Conservation (phyloP, 257 asterid species). For the Forsythia viridissima region DNA sequence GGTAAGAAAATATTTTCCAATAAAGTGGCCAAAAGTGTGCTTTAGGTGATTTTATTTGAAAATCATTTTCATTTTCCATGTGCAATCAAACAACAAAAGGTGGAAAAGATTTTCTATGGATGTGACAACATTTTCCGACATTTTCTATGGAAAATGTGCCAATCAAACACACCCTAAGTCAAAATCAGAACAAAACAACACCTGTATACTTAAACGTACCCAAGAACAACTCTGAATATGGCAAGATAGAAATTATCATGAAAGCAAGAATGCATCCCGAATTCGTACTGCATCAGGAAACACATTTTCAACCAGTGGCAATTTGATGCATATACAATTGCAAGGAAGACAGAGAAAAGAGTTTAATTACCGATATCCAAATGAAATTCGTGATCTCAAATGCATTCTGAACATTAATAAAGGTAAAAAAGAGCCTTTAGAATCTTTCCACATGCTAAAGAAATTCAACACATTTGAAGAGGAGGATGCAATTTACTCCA, state of each 20-base stretch:
- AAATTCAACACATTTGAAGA: not conserved
- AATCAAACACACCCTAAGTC: too few species aligned
- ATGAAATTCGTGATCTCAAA: conserved; percentile 90
- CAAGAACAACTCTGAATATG: conserved; percentile 58
- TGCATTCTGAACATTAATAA: conserved; percentile 63
- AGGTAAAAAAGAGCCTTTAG: conserved; percentile 14
- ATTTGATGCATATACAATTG: not conserved
- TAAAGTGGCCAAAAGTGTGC: too few species aligned
- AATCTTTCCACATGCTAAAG: not conserved
- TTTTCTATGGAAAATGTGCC: too few species aligned
- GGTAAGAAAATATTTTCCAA: too few species aligned
- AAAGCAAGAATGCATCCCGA: conserved; percentile 86
- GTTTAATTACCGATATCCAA: conserved; percentile 72
- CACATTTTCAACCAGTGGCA: not conserved
- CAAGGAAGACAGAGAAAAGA: not conserved
- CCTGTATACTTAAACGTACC: conserved; percentile 42
- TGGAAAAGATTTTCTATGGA: too few species aligned
- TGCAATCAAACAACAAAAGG: too few species aligned
- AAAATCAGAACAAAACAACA: not conserved
- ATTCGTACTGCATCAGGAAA: conserved; percentile 71
- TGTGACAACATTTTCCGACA: too few species aligned
- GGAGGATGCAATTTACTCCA: not conserved
- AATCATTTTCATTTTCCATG: too few species aligned
- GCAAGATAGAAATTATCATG: conserved; percentile 62
- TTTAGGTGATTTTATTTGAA: too few species aligned